Evolutionary conservation across 345 rosid species (phyloP).

Genomic region (Eucalyptus guilfoylei): DNA sequence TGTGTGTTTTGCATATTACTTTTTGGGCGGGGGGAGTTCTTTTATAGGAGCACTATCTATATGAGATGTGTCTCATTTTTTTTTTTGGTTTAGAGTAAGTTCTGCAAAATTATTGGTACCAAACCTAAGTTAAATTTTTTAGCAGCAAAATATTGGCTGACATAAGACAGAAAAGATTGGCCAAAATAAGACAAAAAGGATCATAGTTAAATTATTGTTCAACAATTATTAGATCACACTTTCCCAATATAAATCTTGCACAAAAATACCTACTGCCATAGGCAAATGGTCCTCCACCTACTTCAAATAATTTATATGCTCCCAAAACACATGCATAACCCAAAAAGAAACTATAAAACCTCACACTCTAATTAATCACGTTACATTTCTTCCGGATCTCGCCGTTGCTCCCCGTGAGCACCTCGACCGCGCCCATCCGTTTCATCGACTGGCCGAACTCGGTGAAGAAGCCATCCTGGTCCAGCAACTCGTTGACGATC

Average conservation of each 20-base stretch:
- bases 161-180: neutral
- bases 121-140: neutral
- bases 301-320: neutral
- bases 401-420: slow-evolving; percentile 19
- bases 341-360: neutral
- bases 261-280: neutral
- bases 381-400: slow-evolving; percentile 20
- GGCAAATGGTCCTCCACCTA: neutral
- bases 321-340: neutral
- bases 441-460: slow-evolving; percentile 21
- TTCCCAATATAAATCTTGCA: neutral
- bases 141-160: neutral
- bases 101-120: neutral
- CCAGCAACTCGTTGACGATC: neutral
- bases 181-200: neutral
- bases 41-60: neutral
- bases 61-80: neutral
- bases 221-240: neutral
- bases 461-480: neutral
- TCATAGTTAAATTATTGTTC: neutral
- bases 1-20: neutral
- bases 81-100: neutral
- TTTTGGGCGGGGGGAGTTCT: neutral
- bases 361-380: neutral
- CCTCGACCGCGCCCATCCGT: slow-evolving; percentile 15